Percentiles rank a stretch among this genome's conserved stretches.
These are phyloP conservation scores for Arthroderma sp. DNA, from an alignment of 2,329 filamentous ascomycete species.

Conservation along the genomic window DNA sequence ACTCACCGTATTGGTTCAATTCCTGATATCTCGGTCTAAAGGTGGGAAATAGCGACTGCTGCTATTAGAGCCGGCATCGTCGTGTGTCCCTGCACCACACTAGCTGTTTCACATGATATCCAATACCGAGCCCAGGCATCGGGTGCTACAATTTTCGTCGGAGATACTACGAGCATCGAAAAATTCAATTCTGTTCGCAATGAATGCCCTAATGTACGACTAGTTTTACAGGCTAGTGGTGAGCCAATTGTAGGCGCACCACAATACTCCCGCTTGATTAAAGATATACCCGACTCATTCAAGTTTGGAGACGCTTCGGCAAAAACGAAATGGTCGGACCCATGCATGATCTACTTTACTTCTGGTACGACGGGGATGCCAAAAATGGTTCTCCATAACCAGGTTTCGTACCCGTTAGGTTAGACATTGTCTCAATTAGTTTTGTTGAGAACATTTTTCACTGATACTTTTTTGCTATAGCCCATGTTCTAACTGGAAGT, in stretches of 20 bases:
- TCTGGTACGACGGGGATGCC: constrained; percentile 28
- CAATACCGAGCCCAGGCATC: constrained; percentile 23
- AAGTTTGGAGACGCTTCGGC: constrained; percentile 10
- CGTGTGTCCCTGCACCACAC: constrained; percentile 26
- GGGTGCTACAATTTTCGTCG: constrained; percentile 25
- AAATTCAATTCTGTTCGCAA: constrained; percentile 22
- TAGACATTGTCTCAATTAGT: neutral
- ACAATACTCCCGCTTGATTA: constrained; percentile 16
- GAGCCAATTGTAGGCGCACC: constrained; percentile 14
- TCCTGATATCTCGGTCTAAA: constrained; percentile 5
- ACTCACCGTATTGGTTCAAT: neutral
- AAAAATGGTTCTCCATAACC: constrained; percentile 31
- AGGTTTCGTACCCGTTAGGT: constrained; percentile 29
- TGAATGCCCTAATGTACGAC: constrained; percentile 20
- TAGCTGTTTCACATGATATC: constrained; percentile 28
- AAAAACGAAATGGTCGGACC: constrained; percentile 17
- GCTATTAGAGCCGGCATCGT: constrained; percentile 24
- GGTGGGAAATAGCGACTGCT: constrained; percentile 29
- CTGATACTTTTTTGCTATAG: constrained; percentile 7
- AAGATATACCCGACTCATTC: constrained; percentile 14
- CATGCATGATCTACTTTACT: constrained; percentile 29
- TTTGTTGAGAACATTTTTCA: neutral
- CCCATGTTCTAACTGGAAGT: constrained; percentile 26
- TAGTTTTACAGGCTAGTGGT: constrained; percentile 20
- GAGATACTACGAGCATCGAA: constrained; percentile 21